Percentiles rank a stretch among this genome's conserved stretches.
Evolutionary conservation across 352 stramenopile genomes (phyloP).

Genomic region (Plasmopara muralis): DNA sequence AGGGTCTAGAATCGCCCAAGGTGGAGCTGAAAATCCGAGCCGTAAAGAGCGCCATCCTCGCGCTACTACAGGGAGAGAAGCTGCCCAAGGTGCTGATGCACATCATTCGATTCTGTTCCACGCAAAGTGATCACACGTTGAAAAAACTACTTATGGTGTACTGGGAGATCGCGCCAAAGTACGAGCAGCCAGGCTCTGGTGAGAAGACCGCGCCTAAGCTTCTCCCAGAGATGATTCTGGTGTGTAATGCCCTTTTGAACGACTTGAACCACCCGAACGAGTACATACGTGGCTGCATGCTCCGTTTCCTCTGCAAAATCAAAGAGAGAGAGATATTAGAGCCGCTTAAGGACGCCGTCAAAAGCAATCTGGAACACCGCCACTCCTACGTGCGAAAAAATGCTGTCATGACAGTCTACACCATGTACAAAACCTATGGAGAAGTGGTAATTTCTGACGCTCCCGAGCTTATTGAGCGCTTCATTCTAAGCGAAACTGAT

Average conservation of each 20-base stretch:
- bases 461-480: slow-evolving; percentile 95
- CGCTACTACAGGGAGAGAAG: slow-evolving; percentile 96
- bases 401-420: slow-evolving; percentile 96
- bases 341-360: slow-evolving; percentile 87
- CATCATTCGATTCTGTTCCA: slow-evolving; percentile 99
- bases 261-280: slow-evolving; percentile 99
- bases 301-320: slow-evolving; percentile 99
- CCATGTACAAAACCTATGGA: slow-evolving; percentile 95
- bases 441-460: slow-evolving; percentile 95
- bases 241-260: slow-evolving; percentile 99
- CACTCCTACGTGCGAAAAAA: slow-evolving; percentile 99
- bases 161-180: slow-evolving; percentile 98
- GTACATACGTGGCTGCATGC: slow-evolving; percentile 98
- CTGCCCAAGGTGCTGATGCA: slow-evolving; percentile 99
- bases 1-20: slow-evolving; percentile 93
- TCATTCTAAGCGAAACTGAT: slow-evolving; percentile 95
- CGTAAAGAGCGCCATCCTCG: slow-evolving; percentile 98
- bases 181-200: slow-evolving; percentile 69
- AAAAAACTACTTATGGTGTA: slow-evolving; percentile 99
- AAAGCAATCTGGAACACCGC: slow-evolving; percentile 96
- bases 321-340: slow-evolving; percentile 95
- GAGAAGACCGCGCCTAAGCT: slow-evolving; percentile 85
- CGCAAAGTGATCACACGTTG: slow-evolving; percentile 97
- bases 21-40: slow-evolving; percentile 95
- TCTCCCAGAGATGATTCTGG: slow-evolving; percentile 98